Base-by-base conservation (phyloP, 805 yeast species). In the Yarrowia sp. region DNA sequence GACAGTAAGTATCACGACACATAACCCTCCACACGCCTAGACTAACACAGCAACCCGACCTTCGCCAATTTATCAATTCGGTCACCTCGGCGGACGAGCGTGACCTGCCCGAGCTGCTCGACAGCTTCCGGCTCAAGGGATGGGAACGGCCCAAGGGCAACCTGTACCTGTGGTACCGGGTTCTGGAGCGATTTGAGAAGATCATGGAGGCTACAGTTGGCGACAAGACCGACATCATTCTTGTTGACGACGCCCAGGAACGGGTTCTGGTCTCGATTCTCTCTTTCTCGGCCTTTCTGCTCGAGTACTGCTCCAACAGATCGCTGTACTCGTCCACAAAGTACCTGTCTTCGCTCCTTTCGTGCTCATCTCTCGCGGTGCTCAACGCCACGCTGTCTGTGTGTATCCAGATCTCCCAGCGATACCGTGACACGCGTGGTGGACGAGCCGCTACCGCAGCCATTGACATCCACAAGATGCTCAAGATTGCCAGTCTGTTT, bases 151-250 rank as follows among this genome's bases (percentile, higher is more conserved):
- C 90, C 8, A 79, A 85, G 67, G 89, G 88, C 41, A 88, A 90
- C 69, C 75, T 93, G 38, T 82, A 81, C 67, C 86, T 86, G 66
- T 92, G 96, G 95, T 83, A 89, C 33, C 82, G 87, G 0, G 84
- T 90, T 1, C 78, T 93, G 69, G 88, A 91, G 74, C 79, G 87
- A 69, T 84, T 92, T 71, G 97, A 92, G 72, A 81, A 78, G 11
- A 80, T 90, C 7, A 76, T 90, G 63, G 88, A 85, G 61, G 69
- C 71, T 3, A 77, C 82, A 22, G 81, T 88, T 14, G 75, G 75
- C 8, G 84, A 84, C 41, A 33, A 58, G 51, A 44, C 50, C 2
- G 64, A 58, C 17, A 42, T 58, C 31, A 43, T 58, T 10, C 77
- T 77, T 14, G 78, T 89, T 65, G 71, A 75, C 0, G 64, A 66